Evolutionary conservation across 2,329 filamentous ascomycete genomes (phyloP).

Genomic region (Colletotrichum sp.): DNA sequence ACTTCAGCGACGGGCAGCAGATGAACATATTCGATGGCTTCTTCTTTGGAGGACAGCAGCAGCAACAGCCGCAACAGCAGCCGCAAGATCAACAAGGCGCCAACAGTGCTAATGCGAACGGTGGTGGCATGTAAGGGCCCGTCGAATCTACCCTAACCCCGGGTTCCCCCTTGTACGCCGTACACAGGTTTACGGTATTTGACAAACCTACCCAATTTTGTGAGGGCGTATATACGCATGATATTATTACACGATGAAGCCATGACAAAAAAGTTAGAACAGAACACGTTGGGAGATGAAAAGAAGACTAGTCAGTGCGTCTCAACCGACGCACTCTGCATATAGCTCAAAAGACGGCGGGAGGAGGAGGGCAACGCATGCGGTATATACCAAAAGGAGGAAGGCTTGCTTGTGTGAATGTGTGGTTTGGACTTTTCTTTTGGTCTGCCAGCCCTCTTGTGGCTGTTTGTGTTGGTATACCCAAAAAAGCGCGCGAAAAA

Average conservation of each 20-base stretch:
- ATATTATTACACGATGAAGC: background rate
- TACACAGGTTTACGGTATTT: background rate
- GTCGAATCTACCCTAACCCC: background rate
- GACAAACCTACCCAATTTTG: background rate
- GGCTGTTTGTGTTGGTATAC: background rate
- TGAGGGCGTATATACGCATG: background rate
- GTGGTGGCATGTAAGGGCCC: background rate
- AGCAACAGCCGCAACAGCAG: background rate
- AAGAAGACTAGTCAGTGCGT: background rate
- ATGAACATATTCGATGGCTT: slow-evolving; percentile 76
- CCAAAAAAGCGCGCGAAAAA: background rate
- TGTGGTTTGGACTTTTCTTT: background rate
- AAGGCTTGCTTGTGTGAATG: background rate
- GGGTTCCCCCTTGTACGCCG: background rate
- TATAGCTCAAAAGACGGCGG: background rate
- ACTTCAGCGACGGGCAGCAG: slow-evolving; percentile 64
- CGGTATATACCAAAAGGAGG: background rate
- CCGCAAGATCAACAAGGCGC: slow-evolving; percentile 21
- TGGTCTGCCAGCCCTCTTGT: background rate
- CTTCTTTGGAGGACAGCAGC: slow-evolving; percentile 67
- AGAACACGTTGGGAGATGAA: background rate
- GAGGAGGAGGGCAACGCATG: background rate
- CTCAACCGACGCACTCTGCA: background rate
- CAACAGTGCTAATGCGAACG: background rate
- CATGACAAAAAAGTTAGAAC: background rate